Percentiles rank a stretch among this genome's conserved stretches.
phyloP scores from a whole-genome alignment of 139 green algal species.

The Closterium sp. region DNA sequence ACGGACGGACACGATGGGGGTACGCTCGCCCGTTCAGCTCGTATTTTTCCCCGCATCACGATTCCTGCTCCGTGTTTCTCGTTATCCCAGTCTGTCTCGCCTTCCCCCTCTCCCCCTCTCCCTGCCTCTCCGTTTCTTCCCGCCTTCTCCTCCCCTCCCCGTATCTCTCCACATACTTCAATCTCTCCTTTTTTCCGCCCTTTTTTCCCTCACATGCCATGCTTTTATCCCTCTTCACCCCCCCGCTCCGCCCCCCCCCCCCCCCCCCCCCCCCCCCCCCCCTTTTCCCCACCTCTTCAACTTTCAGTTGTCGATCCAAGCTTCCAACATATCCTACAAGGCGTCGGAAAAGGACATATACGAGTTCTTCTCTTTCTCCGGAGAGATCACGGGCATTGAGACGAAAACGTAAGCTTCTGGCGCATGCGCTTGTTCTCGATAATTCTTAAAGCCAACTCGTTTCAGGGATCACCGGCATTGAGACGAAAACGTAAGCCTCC shows the following conservation, averaged over 20 bases:
- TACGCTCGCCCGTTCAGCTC: neutral
- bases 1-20: neutral
- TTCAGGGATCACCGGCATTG: conserved; percentile 14
- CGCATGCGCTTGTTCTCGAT: no score
- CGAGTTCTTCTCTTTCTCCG: conserved; percentile 20
- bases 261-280: no score
- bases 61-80: neutral
- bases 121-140: neutral
- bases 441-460: no score
- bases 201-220: neutral
- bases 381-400: conserved; percentile 17
- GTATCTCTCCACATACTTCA: neutral
- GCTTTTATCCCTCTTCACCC: neutral
- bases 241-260: neutral
- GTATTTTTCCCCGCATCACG: neutral
- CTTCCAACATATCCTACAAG: conserved; percentile 1
- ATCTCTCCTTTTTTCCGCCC: neutral
- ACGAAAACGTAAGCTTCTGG: neutral
- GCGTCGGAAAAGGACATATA: neutral
- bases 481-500: neutral
- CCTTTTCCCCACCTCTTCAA: neutral
- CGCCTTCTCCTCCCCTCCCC: neutral
- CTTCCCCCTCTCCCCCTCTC: neutral
- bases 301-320: conserved; percentile 8
- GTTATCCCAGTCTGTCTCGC: neutral